Conservation (phyloP, 2,329 filamentous ascomycete genomes). For the Alternaria sp. region DNA sequence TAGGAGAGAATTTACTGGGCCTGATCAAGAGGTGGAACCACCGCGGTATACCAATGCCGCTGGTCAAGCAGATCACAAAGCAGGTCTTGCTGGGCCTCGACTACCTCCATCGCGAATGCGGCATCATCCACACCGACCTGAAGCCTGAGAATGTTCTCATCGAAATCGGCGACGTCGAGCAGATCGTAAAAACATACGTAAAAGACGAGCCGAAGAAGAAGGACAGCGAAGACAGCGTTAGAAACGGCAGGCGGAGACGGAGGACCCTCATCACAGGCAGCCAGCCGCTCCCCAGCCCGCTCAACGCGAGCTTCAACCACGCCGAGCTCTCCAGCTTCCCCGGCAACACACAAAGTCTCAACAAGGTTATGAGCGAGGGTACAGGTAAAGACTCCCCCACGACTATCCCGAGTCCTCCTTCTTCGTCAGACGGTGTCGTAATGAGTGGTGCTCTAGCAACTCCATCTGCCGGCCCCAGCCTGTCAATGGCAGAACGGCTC, state of each 20-base stretch:
- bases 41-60: slow-evolving; percentile 90
- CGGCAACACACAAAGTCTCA: slow-evolving; percentile 73
- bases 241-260: slow-evolving; percentile 87
- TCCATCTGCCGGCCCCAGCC: slow-evolving; percentile 49
- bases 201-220: slow-evolving; percentile 73
- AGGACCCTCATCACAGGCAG: slow-evolving; percentile 96
- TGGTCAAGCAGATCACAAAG: slow-evolving; percentile 99
- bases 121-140: slow-evolving; percentile 97
- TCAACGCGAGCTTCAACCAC: slow-evolving; percentile 89
- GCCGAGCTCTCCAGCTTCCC: slow-evolving; percentile 69
- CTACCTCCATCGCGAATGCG: slow-evolving; percentile 96
- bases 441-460: slow-evolving; percentile 63
- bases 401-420: slow-evolving; percentile 49
- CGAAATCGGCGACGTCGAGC: slow-evolving; percentile 97
- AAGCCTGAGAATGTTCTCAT: slow-evolving; percentile 99
- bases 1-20: slow-evolving; percentile 92
- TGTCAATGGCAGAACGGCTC: slow-evolving; percentile 67
- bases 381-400: slow-evolving; percentile 63
- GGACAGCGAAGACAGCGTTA: slow-evolving; percentile 84
- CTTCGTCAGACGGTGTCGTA: slow-evolving; percentile 55
- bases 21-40: slow-evolving; percentile 99
- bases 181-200: slow-evolving; percentile 96
- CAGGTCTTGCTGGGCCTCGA: slow-evolving; percentile 95
- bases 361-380: slow-evolving; percentile 78
- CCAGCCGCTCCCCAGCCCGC: slow-evolving; percentile 90